Conservation (phyloP, 2,329 filamentous ascomycete genomes). For the Sclerotinia trifoliorum region DNA sequence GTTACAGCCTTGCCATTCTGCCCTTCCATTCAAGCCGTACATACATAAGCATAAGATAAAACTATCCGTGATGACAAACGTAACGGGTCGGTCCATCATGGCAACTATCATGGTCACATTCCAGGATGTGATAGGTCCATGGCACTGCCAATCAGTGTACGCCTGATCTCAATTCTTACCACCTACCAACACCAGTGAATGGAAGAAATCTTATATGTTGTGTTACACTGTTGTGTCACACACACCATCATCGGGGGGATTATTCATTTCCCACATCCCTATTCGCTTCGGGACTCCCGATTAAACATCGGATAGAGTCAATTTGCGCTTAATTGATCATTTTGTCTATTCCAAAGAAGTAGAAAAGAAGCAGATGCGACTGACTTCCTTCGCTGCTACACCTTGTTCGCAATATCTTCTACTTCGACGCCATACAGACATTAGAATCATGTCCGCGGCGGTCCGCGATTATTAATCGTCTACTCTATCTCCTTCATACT, state of each 20-base stretch:
- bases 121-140: background rate
- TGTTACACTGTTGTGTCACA: background rate
- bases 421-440: no score
- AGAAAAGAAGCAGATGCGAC: no score
- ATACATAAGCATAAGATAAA: background rate
- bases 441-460: background rate
- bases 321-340: background rate
- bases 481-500: constrained; percentile 1
- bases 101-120: constrained; percentile 15
- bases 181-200: background rate
- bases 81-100: constrained; percentile 22
- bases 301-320: background rate
- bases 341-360: background rate
- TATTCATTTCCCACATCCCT: background rate
- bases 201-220: background rate
- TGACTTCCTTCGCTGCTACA: background rate
- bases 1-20: constrained; percentile 20
- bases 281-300: background rate
- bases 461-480: constrained; percentile 6
- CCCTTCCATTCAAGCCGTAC: background rate
- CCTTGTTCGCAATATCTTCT: background rate
- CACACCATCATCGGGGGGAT: background rate
- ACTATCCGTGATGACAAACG: constrained; percentile 17
- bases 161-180: constrained; percentile 7
- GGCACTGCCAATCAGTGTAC: background rate